phyloP scores from a whole-genome alignment of 441 rosid species.

The Aleurites moluccanus region DNA sequence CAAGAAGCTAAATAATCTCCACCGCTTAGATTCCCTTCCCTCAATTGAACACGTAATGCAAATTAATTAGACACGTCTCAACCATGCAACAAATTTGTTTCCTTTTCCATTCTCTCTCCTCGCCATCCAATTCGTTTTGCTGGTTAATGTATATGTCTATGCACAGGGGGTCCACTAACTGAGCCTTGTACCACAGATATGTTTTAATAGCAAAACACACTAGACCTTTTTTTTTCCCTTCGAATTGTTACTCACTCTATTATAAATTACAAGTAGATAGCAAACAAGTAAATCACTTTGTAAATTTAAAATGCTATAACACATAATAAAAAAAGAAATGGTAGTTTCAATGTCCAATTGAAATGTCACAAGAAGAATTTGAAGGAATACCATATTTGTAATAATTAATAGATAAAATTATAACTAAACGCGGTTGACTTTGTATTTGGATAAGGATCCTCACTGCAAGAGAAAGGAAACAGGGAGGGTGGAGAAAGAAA shows the following conservation, averaged over 20 bases:
- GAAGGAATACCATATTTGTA: neutral
- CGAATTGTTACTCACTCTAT: too few species aligned
- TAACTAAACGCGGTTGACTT: neutral
- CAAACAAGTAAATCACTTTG: neutral
- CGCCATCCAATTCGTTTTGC: too few species aligned
- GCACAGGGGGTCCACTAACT: too few species aligned
- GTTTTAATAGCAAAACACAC: too few species aligned
- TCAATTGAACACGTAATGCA: too few species aligned
- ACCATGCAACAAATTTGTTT: too few species aligned
- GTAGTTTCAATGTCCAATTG: neutral
- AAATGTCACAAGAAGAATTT: neutral
- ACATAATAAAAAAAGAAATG: neutral
- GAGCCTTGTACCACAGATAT: too few species aligned
- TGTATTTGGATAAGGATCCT: neutral
- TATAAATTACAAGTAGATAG: neutral
- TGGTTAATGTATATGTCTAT: too few species aligned
- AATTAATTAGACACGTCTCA: neutral
- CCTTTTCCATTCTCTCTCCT: too few species aligned
- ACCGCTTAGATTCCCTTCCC: neutral
- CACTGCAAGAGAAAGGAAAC: too few species aligned
- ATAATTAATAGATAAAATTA: neutral
- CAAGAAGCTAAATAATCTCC: neutral
- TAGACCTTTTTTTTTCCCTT: too few species aligned
- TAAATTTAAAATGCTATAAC: neutral
- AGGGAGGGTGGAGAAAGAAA: too few species aligned